Evolutionary conservation across 1,284 basidiomycete species (phyloP).

Genomic region (Somion occarium): DNA sequence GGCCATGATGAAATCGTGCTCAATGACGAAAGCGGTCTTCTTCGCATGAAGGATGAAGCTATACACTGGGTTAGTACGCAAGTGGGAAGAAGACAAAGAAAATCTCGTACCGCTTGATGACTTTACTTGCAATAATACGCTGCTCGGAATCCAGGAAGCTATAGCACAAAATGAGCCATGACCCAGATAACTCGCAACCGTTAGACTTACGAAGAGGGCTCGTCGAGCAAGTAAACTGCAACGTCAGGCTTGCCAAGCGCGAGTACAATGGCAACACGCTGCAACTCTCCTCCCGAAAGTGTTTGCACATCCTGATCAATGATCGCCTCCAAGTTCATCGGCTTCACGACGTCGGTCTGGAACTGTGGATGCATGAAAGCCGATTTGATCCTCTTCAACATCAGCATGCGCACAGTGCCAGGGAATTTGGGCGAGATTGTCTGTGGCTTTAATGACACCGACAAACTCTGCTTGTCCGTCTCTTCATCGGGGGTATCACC

Average conservation of each 20-base stretch:
- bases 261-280: constrained; percentile 91
- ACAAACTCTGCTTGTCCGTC: constrained; percentile 71
- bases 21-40: constrained; percentile 96
- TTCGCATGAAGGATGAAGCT: constrained; percentile 91
- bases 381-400: constrained; percentile 90
- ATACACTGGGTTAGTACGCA: constrained; percentile 9
- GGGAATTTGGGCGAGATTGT: constrained; percentile 95
- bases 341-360: constrained; percentile 94
- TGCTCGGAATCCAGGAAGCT: constrained; percentile 97
- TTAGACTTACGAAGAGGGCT: constrained; percentile 59
- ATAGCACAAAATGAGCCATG: constrained; percentile 12
- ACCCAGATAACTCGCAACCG: neutral
- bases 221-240: constrained; percentile 85
- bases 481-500: constrained; percentile 85
- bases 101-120: constrained; percentile 80
- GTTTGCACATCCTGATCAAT: constrained; percentile 97
- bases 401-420: constrained; percentile 87
- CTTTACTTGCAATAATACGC: constrained; percentile 94
- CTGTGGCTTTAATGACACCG: constrained; percentile 94
- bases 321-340: constrained; percentile 89
- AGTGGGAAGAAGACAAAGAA: neutral
- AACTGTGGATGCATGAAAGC: constrained; percentile 98
- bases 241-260: constrained; percentile 83
- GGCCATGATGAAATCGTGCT: constrained; percentile 98
- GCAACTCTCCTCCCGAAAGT: constrained; percentile 93